Evolutionary conservation across 148 eudicot species (phyloP).

Genomic region (Vaccinium vitisidaea): DNA sequence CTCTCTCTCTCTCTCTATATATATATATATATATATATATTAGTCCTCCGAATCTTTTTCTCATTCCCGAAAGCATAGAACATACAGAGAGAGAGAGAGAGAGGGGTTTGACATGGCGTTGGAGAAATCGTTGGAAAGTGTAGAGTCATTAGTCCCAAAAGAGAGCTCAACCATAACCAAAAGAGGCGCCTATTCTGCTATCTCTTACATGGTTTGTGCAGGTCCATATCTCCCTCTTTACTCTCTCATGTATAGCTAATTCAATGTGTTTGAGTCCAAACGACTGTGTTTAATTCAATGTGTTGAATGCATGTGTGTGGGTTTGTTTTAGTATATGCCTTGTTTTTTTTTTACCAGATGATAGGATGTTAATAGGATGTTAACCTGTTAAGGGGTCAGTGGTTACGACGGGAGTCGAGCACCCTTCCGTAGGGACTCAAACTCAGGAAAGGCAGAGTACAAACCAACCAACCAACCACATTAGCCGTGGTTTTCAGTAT

Average conservation of each 20-base stretch:
- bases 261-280: neutral
- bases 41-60: neutral
- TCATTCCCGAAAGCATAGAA: neutral
- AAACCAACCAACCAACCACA: no score
- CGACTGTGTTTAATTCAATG: no score
- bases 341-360: no score
- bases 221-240: conserved; percentile 24
- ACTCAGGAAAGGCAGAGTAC: no score
- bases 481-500: no score
- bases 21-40: neutral
- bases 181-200: conserved; percentile 46
- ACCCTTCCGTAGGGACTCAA: no score
- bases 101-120: conserved; percentile 30
- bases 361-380: no score
- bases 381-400: no score
- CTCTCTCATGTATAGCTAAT: no score
- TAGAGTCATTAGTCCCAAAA: conserved; percentile 14
- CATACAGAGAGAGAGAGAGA: neutral
- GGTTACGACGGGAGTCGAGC: no score
- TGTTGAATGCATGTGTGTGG: neutral
- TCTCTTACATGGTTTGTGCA: conserved; percentile 61
- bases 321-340: neutral
- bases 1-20: neutral
- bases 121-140: conserved; percentile 16
- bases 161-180: conserved; percentile 33